Evolutionary conservation across 129 eudicot genomes (phyloP).

Genomic region (Silybum marianum): DNA sequence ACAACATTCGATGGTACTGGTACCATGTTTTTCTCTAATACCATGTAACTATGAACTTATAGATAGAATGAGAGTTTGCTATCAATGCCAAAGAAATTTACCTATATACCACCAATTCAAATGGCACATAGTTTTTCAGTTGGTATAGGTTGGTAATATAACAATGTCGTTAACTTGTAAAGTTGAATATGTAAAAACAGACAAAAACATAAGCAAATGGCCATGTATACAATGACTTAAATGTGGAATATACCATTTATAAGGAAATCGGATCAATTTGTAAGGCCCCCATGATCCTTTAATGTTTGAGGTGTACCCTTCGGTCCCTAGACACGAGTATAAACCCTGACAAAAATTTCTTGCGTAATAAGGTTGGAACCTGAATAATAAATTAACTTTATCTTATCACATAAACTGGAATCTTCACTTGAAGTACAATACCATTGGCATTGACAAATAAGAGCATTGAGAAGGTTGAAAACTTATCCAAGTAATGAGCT

Average conservation of each 20-base stretch:
- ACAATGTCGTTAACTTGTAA: not conserved
- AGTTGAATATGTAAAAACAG: not conserved
- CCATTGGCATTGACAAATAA: not conserved
- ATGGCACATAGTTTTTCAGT: not conserved
- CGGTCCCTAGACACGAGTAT: not conserved
- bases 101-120: too few relatives aligned
- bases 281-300: not conserved
- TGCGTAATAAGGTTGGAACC: not conserved
- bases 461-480: not conserved
- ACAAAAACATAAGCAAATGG: not conserved
- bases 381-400: not conserved
- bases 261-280: not conserved
- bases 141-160: not conserved
- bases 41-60: too few relatives aligned
- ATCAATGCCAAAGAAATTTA: too few relatives aligned
- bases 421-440: too few relatives aligned
- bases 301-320: not conserved
- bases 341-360: not conserved
- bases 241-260: not conserved
- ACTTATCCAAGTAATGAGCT: not conserved
- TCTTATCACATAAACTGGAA: not conserved
- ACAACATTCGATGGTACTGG: too few relatives aligned
- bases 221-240: not conserved
- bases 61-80: too few relatives aligned
- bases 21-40: too few relatives aligned